Base-by-base conservation (phyloP, 108 stramenopile genomes). In the Nannochloropsis salina region DNA sequence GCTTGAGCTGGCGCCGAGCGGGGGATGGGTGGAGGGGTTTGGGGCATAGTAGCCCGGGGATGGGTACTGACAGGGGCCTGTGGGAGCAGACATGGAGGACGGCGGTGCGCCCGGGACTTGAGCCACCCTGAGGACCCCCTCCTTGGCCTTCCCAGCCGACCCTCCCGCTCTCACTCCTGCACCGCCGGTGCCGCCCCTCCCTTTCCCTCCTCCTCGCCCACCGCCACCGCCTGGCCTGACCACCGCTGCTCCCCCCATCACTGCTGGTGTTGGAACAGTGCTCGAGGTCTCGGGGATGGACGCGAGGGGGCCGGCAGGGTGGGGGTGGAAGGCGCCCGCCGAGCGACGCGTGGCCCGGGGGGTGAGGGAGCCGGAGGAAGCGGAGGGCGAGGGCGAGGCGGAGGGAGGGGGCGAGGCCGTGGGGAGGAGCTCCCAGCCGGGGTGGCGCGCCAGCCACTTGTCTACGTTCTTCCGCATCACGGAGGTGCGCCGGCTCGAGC, bases 161-260 rank as follows among this genome's bases (percentile, higher is more conserved):
- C 31, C 31, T 31, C 31, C 31, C 31, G 31, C 31, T 31, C 31
- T 31, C 31, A n/a, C 8, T 4, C 61, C 6, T 1, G 20, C 61
- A 4, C 61, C 61, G 15, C n/a, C n/a, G 15, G 5, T 2, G 15
- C 3, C 1, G 2, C n/a, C 61, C 6, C 61, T 8, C n/a, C 61
- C 61, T 74, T 74, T 74, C n/a, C 61, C 61, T 74, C 61, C 61
- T 74, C 6, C 61, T n/a, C 61, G 2, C 4, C 61, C n/a, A n/a
- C 61, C 8, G 3, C 20, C 61, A n/a, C 20, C 61, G 15, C 12
- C 47, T 51, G 47, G 12, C 15, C 12, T 43, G 31, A 8, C 2
- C n/a, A n/a, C 18, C 42, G 47, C 82, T 41, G 82, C 51, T 86
- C 81, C 85, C n/a, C 20, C 61, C 6, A 2, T n/a, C 45, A 44